These are phyloP conservation scores for Drechslerella coelobrocha DNA, from an alignment of 2,329 filamentous ascomycete species.

Conservation along the genomic window DNA sequence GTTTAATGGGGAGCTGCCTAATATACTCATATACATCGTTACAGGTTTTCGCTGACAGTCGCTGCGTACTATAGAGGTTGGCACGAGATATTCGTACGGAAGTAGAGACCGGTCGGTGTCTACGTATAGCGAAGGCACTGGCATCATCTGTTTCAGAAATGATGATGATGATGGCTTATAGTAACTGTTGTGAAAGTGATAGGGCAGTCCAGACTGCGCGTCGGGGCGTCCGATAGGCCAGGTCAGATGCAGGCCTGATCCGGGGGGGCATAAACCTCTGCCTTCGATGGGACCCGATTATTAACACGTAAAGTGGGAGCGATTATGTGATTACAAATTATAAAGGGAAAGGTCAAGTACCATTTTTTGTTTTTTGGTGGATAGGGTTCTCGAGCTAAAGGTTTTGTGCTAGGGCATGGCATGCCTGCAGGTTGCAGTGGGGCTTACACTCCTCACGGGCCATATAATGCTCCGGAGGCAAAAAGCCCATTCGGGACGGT, in stretches of 20 bases:
- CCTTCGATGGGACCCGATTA: conserved; percentile 29
- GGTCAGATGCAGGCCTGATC: not conserved
- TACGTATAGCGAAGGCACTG: not conserved
- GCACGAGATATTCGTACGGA: not conserved
- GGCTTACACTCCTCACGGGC: conserved; percentile 25
- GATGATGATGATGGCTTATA: conserved; percentile 3
- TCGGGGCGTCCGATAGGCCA: conserved; percentile 33
- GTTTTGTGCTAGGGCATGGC: conserved; percentile 15
- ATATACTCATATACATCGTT: conserved; percentile 18
- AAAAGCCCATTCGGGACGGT: no score
- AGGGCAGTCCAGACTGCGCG: conserved; percentile 14
- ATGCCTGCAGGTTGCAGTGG: conserved; percentile 37
- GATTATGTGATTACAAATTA: conserved; percentile 49
- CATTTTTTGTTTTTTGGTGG: not conserved
- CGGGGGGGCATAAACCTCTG: not conserved
- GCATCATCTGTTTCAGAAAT: conserved; percentile 34
- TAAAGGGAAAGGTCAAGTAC: conserved; percentile 8
- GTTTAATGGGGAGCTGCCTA: conserved; percentile 25
- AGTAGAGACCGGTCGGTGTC: conserved; percentile 7
- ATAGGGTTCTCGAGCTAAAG: not conserved
- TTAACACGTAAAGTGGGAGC: conserved; percentile 34
- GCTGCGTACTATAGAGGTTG: conserved; percentile 12
- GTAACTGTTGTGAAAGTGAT: conserved; percentile 7
- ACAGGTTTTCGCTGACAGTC: conserved; percentile 4
- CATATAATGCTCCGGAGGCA: conserved; percentile 28